Evolutionary conservation across 2,329 filamentous ascomycete species (phyloP).

Genomic region (Colletotrichum sp.): DNA sequence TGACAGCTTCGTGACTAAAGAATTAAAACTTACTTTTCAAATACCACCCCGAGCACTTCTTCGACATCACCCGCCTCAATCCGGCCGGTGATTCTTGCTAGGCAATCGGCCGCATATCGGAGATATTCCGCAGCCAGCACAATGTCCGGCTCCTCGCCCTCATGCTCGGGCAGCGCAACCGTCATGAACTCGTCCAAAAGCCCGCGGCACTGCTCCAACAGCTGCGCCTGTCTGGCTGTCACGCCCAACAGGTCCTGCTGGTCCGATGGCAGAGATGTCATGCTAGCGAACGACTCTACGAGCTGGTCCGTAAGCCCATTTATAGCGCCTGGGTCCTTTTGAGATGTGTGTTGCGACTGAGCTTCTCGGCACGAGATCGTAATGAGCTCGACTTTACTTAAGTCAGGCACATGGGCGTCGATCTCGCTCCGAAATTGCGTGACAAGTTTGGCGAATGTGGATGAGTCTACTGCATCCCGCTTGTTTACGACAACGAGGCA

Average conservation of each 20-base stretch:
- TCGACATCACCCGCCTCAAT: conserved; percentile 90
- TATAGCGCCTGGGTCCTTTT: conserved; percentile 66
- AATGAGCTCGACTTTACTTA: conserved; percentile 48
- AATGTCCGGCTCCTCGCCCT: conserved; percentile 70
- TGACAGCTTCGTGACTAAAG: neutral
- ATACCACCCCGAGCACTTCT: conserved; percentile 94
- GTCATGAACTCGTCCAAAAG: conserved; percentile 77
- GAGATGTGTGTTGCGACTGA: conserved; percentile 28
- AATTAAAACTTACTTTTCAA: conserved; percentile 79
- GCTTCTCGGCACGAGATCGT: conserved; percentile 77
- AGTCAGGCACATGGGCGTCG: conserved; percentile 42
- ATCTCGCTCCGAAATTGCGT: conserved; percentile 43
- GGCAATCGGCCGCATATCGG: conserved; percentile 76
- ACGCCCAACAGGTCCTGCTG: conserved; percentile 88
- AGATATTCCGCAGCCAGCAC: conserved; percentile 91
- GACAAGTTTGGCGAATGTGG: conserved; percentile 42
- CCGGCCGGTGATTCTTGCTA: conserved; percentile 87
- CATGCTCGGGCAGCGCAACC: conserved; percentile 50
- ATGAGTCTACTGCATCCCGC: conserved; percentile 51
- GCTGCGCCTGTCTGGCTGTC: conserved; percentile 85
- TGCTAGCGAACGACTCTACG: conserved; percentile 68
- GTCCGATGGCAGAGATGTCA: conserved; percentile 74
- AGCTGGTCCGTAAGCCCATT: conserved; percentile 72
- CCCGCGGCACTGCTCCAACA: conserved; percentile 74
- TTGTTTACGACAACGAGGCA: conserved; percentile 69